A percentile compares a stretch with the other conserved stretches of the same genome.
These are phyloP conservation scores for Sporothrix sp. DNA, from an alignment of 2,329 filamentous ascomycete species.

Conservation along the genomic window DNA sequence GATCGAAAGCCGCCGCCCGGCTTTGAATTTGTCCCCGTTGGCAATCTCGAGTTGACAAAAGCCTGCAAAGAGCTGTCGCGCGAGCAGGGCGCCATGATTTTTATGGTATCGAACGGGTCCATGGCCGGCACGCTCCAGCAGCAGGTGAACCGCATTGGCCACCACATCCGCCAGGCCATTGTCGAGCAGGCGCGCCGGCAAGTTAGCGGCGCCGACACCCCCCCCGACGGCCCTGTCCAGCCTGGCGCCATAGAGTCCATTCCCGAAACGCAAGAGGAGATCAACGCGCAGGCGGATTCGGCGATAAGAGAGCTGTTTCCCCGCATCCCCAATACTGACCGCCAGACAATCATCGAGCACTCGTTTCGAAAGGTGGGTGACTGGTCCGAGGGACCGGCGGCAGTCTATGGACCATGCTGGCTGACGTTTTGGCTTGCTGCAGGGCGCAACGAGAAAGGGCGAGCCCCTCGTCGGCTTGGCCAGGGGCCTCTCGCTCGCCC, in stretches of 20 bases:
- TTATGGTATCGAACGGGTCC: constrained; percentile 43
- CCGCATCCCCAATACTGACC: constrained; percentile 54
- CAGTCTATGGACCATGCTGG: background rate
- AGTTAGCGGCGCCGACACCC: constrained; percentile 22
- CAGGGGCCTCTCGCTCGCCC: constrained; percentile 44
- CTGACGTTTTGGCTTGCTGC: background rate
- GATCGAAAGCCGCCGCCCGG: constrained; percentile 45
- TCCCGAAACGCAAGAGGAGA: constrained; percentile 48
- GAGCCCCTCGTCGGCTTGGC: constrained; percentile 50
- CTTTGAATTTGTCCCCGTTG: constrained; percentile 53
- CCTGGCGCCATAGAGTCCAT: constrained; percentile 44
- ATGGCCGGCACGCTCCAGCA: constrained; percentile 28
- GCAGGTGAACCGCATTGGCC: constrained; percentile 50
- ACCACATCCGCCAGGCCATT: constrained; percentile 50
- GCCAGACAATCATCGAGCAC: constrained; percentile 51
- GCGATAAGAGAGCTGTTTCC: constrained; percentile 56
- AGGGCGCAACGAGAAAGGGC: constrained; percentile 43
- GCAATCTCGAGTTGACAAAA: constrained; percentile 50
- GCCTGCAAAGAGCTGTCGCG: constrained; percentile 56
- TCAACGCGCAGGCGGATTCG: constrained; percentile 52
- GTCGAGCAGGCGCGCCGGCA: constrained; percentile 43
- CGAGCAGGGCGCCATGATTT: constrained; percentile 52
- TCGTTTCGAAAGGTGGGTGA: constrained; percentile 50
- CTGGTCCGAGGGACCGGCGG: background rate
- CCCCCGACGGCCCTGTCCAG: constrained; percentile 18